phyloP scores from a whole-genome alignment of 2,329 filamentous ascomycete genomes.

The Drechslerella coelobrocha region DNA sequence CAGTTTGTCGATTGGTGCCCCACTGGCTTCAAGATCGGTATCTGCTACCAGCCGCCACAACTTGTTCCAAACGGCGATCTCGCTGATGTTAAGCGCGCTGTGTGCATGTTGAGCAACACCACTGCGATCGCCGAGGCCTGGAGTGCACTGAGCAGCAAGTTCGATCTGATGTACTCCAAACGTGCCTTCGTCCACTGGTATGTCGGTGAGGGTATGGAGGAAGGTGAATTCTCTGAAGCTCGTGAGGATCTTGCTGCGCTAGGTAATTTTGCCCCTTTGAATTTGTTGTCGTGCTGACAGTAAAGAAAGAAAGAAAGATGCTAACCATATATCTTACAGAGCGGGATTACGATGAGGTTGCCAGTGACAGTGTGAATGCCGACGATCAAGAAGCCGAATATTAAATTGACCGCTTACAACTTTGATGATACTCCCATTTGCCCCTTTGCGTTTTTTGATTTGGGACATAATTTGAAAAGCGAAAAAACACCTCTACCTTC shows the following conservation, averaged over 20 bases:
- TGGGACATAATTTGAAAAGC: too few relatives aligned
- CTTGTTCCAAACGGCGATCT: constrained; percentile 96
- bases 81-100: constrained; percentile 96
- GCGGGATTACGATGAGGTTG: constrained; percentile 98
- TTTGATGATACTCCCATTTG: constrained; percentile 40
- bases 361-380: constrained; percentile 87
- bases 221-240: constrained; percentile 99
- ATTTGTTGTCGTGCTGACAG: not conserved
- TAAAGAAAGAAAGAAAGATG: not conserved
- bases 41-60: constrained; percentile 98
- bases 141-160: constrained; percentile 95
- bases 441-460: constrained; percentile 41
- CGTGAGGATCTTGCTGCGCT: constrained; percentile 97
- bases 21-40: constrained; percentile 99
- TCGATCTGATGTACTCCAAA: constrained; percentile 99
- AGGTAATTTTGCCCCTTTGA: constrained; percentile 50
- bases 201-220: constrained; percentile 99
- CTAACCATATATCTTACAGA: constrained; percentile 61
- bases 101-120: constrained; percentile 99
- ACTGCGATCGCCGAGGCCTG: constrained; percentile 98
- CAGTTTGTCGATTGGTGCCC: constrained; percentile 99
- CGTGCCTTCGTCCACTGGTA: constrained; percentile 99
- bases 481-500: too few relatives aligned
- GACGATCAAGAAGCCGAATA: constrained; percentile 89
- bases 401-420: constrained; percentile 63